A percentile compares a stretch with the other conserved stretches of the same genome.
These are phyloP conservation scores for Penicillium bovifimosum DNA, from an alignment of 495 filamentous ascomycete species.

Conservation along the genomic window DNA sequence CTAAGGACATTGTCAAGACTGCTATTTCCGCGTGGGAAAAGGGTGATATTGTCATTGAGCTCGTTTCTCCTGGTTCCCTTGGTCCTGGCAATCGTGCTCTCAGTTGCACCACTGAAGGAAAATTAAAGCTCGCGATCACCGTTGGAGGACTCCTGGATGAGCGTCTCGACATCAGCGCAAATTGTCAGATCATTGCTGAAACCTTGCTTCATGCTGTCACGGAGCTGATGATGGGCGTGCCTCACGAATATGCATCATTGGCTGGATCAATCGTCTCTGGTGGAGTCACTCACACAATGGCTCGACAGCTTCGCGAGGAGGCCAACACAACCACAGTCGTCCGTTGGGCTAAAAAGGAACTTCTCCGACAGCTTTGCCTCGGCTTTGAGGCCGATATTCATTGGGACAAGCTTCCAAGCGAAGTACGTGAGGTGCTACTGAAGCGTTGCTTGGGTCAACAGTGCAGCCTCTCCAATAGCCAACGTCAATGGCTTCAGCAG, in stretches of 20 bases:
- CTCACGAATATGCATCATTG: slow-evolving; percentile 46
- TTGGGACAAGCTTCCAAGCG: slow-evolving; percentile 38
- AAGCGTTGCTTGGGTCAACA: slow-evolving; percentile 35
- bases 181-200: slow-evolving; percentile 49
- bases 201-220: slow-evolving; percentile 49
- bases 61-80: slow-evolving; percentile 38
- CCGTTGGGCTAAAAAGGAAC: slow-evolving; percentile 41
- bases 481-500: slow-evolving; percentile 32
- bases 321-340: slow-evolving; percentile 27
- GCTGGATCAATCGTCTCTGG: slow-evolving; percentile 42
- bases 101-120: slow-evolving; percentile 33
- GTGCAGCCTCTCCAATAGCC: slow-evolving; percentile 21
- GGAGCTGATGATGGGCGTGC: slow-evolving; percentile 44
- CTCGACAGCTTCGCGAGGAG: slow-evolving; percentile 34
- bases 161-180: slow-evolving; percentile 39
- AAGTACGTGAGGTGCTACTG: slow-evolving; percentile 30
- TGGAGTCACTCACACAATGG: slow-evolving; percentile 34
- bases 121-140: slow-evolving; percentile 38
- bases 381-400: slow-evolving; percentile 39
- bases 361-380: slow-evolving; percentile 38
- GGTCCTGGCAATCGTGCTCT: slow-evolving; percentile 45
- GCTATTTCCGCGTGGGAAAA: slow-evolving; percentile 40
- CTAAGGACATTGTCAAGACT: slow-evolving; percentile 34
- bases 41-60: slow-evolving; percentile 40
- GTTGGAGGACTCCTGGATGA: slow-evolving; percentile 34